Evolutionary conservation across 768 basidiomycete genomes (phyloP), one percentile per base, ranked within the genome.

Genomic region (Lyophyllum semitale): DNA sequence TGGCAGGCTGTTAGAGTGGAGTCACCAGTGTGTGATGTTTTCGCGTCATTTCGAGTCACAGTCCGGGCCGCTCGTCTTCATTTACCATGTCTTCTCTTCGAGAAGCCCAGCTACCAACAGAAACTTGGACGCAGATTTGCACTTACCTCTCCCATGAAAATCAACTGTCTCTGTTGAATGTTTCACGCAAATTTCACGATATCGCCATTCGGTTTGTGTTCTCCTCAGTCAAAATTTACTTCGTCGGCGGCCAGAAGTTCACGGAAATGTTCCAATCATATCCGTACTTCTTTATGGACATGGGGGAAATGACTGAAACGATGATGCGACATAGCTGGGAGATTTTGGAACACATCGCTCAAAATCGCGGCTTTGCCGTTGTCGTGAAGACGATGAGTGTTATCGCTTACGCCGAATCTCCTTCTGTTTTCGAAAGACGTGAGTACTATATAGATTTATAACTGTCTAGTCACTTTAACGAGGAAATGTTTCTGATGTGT

Each of bases 291-390:
- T 41, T 62, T 11, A 57, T 65, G 8, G 71, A 71, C 55, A 62
- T 66, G 17, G 58, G 65, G 13, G 67, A 71, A 43, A 61, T 63
- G 12, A 63, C 71, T 13, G 53, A 55, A 29, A 68, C 63, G 42
- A 56, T 74, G n/a, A 70, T 73, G 63, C 55, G 65, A 53, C 71
- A 65, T 20, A 76, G 75, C 8, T 78, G 73, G 72, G 75, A 74
- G 51, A 63, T 76, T 27, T 70, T 77, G 40, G 66, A 72, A 40
- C 69, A 68, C 47, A 77, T 77, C 43, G 63, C 64, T 47, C 62
- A 64, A 30, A 70, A 73, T 27, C 65, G 68, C 9, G 51, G 51
- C 13, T 76, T 78, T 51, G 75, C 73, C 37, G 65, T 48, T 38
- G 63, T 63, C 1, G 66, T 77, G 25, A 73, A 69, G 59, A 69